Evolutionary conservation across 345 rosid species (phyloP), one percentile per base, ranked within the genome.

Genomic region (Salix dunnii): DNA sequence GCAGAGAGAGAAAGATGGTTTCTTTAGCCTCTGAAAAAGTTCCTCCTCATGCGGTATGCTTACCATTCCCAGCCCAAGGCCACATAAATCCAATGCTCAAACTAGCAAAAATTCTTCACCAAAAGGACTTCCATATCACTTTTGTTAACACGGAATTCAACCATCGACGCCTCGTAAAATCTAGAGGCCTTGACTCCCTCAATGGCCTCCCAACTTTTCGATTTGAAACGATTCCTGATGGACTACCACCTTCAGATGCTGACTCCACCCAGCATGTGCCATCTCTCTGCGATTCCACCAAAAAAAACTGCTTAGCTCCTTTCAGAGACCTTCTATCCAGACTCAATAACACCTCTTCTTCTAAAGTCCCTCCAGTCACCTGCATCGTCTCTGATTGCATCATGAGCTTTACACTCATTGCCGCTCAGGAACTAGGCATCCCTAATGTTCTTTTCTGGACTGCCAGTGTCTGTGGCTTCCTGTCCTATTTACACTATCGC

Each of bases 51-150:
- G 87, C 66, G 14, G 84, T 86, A 1, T 82, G 82, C 20, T 36
- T 85, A 4, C 88, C 89, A 5, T 83, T 11, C 71, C 87, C 88
- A 17, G 85, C 88, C 6, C 90, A 86, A 77, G 88, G 91, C 70
- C 89, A 87, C 76, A 72, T 88, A 8, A 85, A 83, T n/a, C 90
- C 87, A 0, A 83, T 68, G 79, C 69, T 77, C 27, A 62, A 77
- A 62, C 70, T 70, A 28, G 63, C 80, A 30, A 77, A 43, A 35
- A 18, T 76, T 38, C 79, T 76, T 27, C 74, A 68, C 42, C 66
- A 18, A 10, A 68, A 42, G 14, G 79, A 60, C 16, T 76, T 76
- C 40, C 60, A 38, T 12, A 60, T 76, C 12, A 58, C 78, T 3
- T 42, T 42, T 42, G 46, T 42, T 2, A 42, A 42, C 46, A 11